These are phyloP conservation scores for Paraglomus occultum DNA, from an alignment of 192 early-diverging fungal genomes.

Conservation along the genomic window DNA sequence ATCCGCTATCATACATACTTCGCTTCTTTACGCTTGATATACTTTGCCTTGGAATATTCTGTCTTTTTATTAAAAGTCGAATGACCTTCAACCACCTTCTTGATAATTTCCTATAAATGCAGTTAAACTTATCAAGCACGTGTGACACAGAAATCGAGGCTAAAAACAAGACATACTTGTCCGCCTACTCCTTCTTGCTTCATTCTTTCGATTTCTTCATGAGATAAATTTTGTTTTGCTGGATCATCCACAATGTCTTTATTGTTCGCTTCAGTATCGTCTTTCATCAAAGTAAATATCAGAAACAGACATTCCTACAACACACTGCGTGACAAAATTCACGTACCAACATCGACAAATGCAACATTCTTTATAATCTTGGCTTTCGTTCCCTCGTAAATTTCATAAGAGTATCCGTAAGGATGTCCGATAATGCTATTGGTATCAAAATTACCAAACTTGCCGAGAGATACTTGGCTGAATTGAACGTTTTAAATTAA, in stretches of 20 bases:
- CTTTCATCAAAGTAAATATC: conserved; percentile 24
- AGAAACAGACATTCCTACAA: background rate
- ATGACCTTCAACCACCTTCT: conserved; percentile 77
- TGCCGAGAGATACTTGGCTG: conserved; percentile 73
- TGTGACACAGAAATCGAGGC: background rate
- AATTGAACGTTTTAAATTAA: background rate
- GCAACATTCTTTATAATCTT: conserved; percentile 36
- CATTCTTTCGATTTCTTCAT: conserved; percentile 79
- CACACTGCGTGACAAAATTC: background rate
- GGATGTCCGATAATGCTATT: conserved; percentile 78
- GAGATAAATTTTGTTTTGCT: conserved; percentile 73
- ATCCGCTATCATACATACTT: conserved; percentile 67
- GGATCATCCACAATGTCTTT: conserved; percentile 72
- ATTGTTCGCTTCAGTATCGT: conserved; percentile 82
- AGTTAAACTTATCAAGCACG: conserved; percentile 17
- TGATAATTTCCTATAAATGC: conserved; percentile 64
- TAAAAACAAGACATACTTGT: conserved; percentile 40
- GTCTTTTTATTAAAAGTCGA: conserved; percentile 90
- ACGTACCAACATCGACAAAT: conserved; percentile 39
- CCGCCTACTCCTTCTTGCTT: conserved; percentile 73
- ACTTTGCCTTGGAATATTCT: conserved; percentile 94
- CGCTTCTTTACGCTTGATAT: conserved; percentile 81
- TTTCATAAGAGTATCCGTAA: conserved; percentile 84
- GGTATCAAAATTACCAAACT: conserved; percentile 85
- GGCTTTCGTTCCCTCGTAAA: conserved; percentile 59